A percentile compares a stretch with the other conserved stretches of the same genome.
Conservation (phyloP, 2,329 filamentous ascomycete species). For the Cercospora berteroae region DNA sequence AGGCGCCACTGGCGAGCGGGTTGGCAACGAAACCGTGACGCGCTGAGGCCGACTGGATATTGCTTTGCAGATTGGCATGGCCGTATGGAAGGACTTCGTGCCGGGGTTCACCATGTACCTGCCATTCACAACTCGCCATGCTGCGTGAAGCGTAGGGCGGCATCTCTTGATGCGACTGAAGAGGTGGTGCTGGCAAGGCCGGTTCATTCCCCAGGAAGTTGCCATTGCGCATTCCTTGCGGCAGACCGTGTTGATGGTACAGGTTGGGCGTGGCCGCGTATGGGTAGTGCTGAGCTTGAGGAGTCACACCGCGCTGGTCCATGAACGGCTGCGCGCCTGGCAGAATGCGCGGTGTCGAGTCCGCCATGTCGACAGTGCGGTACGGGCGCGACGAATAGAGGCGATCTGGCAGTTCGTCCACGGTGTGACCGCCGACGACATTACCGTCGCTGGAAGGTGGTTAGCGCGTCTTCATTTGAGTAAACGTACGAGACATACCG, state of each 20-base stretch:
- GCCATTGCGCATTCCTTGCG: background rate
- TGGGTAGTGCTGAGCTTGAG: background rate
- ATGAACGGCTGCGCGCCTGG: background rate
- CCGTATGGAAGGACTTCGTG: background rate
- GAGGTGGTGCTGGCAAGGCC: background rate
- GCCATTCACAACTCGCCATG: background rate
- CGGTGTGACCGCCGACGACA: conserved; percentile 22
- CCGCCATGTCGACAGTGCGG: background rate
- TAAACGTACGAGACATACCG: background rate
- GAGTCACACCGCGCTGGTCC: background rate
- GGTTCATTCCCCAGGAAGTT: background rate
- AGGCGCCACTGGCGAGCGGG: background rate
- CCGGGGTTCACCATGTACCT: background rate
- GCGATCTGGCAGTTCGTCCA: conserved; percentile 16
- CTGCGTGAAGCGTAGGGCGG: background rate
- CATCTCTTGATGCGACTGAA: background rate
- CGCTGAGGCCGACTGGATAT: background rate
- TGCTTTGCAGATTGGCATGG: background rate
- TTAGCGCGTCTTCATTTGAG: background rate
- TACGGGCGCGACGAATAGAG: background rate
- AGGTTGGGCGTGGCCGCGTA: background rate
- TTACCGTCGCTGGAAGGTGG: conserved; percentile 19
- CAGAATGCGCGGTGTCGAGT: background rate
- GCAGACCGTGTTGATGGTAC: background rate
- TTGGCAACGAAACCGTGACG: background rate